phyloP scores from a whole-genome alignment of 805 yeast species.

The Tetrapisispora nanseiensis region DNA sequence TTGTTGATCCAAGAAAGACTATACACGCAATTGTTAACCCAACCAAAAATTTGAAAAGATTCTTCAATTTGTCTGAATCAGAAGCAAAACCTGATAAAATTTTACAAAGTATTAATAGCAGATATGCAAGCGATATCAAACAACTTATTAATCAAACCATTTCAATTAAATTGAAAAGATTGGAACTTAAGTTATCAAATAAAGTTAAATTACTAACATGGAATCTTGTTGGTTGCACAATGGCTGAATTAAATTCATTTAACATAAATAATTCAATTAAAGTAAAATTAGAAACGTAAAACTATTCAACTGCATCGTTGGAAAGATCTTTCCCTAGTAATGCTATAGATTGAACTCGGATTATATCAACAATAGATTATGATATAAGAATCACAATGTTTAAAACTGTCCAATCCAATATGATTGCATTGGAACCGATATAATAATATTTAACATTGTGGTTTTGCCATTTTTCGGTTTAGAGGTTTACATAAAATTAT shows the following conservation, averaged over 20 bases:
- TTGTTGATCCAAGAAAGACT: constrained; percentile 3
- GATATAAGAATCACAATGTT: no score
- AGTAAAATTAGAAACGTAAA: neutral
- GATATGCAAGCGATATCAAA: neutral
- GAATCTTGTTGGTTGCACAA: constrained; percentile 6
- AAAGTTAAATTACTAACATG: constrained; percentile 3
- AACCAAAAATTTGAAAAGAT: neutral
- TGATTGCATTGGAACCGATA: no score
- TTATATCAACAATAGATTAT: no score
- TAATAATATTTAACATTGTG: no score
- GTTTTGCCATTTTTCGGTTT: neutral
- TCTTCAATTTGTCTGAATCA: constrained; percentile 1
- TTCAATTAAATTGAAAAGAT: neutral
- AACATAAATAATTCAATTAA: neutral
- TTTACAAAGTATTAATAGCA: neutral
- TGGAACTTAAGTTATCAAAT: neutral
- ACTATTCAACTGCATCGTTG: no score
- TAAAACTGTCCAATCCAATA: no score
- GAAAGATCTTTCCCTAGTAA: no score
- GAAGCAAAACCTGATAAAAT: constrained; percentile 1
- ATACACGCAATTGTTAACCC: neutral
- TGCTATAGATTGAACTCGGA: no score
- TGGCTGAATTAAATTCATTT: constrained; percentile 6
- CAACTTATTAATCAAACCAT: neutral
- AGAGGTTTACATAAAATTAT: no score